A percentile compares a stretch with the other conserved stretches of the same genome.
Evolutionary conservation across 768 basidiomycete species (phyloP).

Genomic region (Lactarius vividus): DNA sequence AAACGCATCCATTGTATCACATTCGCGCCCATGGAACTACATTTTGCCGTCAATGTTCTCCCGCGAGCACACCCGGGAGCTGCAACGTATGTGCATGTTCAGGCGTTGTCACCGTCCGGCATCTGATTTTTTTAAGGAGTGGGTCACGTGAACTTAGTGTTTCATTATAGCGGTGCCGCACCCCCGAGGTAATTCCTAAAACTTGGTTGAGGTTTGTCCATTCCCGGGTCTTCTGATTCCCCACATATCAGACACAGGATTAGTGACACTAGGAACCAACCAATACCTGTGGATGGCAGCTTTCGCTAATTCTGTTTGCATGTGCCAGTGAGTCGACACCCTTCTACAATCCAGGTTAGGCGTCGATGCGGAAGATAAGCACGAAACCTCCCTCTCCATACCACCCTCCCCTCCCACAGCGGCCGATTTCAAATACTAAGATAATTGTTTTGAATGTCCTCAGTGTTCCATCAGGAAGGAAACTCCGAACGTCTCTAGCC

Average conservation of each 20-base stretch:
- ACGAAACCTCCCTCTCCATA: neutral
- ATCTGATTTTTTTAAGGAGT: neutral
- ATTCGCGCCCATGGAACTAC: neutral
- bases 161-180: no score
- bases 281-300: neutral
- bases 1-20: neutral
- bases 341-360: neutral
- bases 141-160: neutral
- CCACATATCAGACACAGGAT: neutral
- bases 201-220: neutral
- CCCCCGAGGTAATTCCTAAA: neutral
- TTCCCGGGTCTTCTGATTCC: neutral
- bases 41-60: neutral
- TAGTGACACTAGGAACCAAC: neutral
- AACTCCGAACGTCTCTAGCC: neutral
- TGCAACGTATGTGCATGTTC: neutral
- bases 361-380: neutral
- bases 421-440: neutral
- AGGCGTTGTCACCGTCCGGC: neutral
- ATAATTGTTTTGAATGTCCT: neutral
- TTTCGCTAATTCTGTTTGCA: neutral
- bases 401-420: neutral
- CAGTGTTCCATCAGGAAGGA: neutral
- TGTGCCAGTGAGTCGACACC: neutral
- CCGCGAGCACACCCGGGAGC: neutral